Percentiles rank a stretch among this genome's conserved stretches.
phyloP scores from a whole-genome alignment of 2,329 filamentous ascomycete species.

The Ceratocystis diversiconidia region DNA sequence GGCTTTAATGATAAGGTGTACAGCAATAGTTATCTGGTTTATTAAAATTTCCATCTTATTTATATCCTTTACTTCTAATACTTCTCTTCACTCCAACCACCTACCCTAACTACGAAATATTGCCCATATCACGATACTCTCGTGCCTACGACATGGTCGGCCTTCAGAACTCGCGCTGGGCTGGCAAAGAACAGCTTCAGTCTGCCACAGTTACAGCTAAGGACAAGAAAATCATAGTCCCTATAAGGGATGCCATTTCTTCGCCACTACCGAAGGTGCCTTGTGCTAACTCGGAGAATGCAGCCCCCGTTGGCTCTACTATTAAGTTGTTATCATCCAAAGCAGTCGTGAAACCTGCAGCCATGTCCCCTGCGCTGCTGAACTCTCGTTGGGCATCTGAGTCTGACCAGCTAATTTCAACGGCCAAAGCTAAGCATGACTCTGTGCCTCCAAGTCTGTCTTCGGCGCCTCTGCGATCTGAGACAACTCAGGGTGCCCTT shows the following conservation, averaged over 20 bases:
- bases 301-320: neutral
- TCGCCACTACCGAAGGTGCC: neutral
- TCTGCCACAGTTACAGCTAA: neutral
- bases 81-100: neutral
- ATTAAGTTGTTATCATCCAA: neutral
- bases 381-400: slow-evolving; percentile 16
- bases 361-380: neutral
- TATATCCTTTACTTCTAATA: neutral
- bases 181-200: neutral
- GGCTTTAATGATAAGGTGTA: neutral
- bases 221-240: neutral
- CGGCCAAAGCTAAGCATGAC: neutral
- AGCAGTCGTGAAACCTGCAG: neutral
- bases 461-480: neutral
- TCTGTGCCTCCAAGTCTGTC: neutral
- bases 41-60: neutral
- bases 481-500: neutral
- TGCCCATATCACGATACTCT: neutral
- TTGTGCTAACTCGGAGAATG: neutral
- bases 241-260: neutral
- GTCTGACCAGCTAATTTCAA: neutral
- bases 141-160: slow-evolving; percentile 1
- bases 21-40: neutral
- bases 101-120: neutral
- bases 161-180: slow-evolving; percentile 13